Evolutionary conservation across 208 protist species (phyloP).

Genomic region (Acanthamoeba castellanii): DNA sequence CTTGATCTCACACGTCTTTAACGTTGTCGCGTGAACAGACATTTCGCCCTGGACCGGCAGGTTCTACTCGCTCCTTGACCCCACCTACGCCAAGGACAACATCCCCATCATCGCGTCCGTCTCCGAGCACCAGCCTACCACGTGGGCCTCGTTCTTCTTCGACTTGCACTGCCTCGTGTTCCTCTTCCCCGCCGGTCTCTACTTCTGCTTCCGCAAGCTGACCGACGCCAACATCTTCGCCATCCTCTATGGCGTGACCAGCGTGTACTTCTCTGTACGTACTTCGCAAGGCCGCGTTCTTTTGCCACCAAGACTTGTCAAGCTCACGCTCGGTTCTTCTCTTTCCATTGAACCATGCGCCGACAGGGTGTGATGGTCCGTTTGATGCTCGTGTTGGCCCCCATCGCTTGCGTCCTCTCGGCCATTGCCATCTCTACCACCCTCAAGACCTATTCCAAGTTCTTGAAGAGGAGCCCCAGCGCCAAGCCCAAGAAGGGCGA

Average conservation of each 20-base stretch:
- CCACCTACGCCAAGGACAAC: slow-evolving; percentile 94
- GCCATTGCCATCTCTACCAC: slow-evolving; percentile 87
- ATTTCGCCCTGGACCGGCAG: slow-evolving; percentile 92
- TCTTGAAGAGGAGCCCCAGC: slow-evolving; percentile 77
- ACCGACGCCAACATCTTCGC: slow-evolving; percentile 93
- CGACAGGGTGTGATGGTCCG: slow-evolving; percentile 91
- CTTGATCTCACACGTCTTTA: slow-evolving; percentile 18
- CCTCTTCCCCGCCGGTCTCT: slow-evolving; percentile 94
- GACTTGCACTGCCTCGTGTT: slow-evolving; percentile 93
- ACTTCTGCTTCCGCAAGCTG: slow-evolving; percentile 91
- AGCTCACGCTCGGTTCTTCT: too few relatives aligned
- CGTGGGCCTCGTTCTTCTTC: slow-evolving; percentile 95
- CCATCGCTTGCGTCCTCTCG: slow-evolving; percentile 90
- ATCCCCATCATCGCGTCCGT: slow-evolving; percentile 97
- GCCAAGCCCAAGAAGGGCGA: slow-evolving; percentile 51
- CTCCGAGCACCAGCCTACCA: slow-evolving; percentile 96
- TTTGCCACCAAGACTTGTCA: slow-evolving; percentile 74
- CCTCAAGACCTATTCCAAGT: slow-evolving; percentile 78
- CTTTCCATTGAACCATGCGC: too few relatives aligned
- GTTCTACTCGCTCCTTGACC: slow-evolving; percentile 95
- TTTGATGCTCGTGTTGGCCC: slow-evolving; percentile 95
- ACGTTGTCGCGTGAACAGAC: too few relatives aligned
- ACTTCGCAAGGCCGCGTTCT: neutral
- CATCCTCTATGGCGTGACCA: slow-evolving; percentile 92
- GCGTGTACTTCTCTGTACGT: slow-evolving; percentile 93